These are phyloP conservation scores for Geotrichum reessii DNA, from an alignment of 1,139 yeast genomes.

Conservation along the genomic window DNA sequence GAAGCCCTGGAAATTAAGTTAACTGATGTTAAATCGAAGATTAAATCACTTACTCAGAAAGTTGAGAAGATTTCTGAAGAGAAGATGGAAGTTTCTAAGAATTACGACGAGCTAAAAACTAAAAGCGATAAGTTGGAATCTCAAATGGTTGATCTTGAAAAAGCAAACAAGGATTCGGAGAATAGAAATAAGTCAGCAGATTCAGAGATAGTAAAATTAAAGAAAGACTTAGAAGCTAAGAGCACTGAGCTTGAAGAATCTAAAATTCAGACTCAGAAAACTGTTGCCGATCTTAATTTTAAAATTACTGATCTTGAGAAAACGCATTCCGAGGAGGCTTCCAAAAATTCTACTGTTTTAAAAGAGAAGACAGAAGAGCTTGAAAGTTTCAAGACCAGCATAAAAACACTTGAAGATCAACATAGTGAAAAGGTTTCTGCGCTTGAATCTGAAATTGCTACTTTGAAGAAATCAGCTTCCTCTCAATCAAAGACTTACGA, in stretches of 20 bases:
- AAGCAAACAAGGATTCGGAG: slow-evolving; percentile 11
- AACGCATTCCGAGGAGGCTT: slow-evolving; percentile 28
- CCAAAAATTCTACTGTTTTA: slow-evolving; percentile 19
- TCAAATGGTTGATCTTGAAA: slow-evolving; percentile 14
- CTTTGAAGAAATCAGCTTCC: not conserved
- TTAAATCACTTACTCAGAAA: slow-evolving; percentile 13
- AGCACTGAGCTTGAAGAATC: slow-evolving; percentile 6
- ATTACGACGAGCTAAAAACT: slow-evolving; percentile 20
- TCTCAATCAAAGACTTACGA: not conserved
- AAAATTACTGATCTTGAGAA: slow-evolving; percentile 24
- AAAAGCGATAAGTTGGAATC: slow-evolving; percentile 17
- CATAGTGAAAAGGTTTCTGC: not conserved
- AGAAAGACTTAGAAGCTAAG: not conserved
- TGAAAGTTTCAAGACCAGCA: slow-evolving; percentile 5
- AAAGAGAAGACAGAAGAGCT: slow-evolving; percentile 15
- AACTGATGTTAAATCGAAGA: slow-evolving; percentile 4
- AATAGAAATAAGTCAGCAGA: slow-evolving; percentile 10
- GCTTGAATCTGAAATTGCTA: slow-evolving; percentile 13
- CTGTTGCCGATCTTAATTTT: slow-evolving; percentile 10
- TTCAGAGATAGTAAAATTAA: slow-evolving; percentile 14
- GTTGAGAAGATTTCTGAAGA: slow-evolving; percentile 13
- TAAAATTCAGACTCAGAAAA: slow-evolving; percentile 5
- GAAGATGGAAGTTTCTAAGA: slow-evolving; percentile 12
- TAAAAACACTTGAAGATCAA: not conserved
- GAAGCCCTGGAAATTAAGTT: slow-evolving; percentile 16